Evolutionary conservation across 768 basidiomycete genomes (phyloP), one percentile per base, ranked within the genome.

Genomic region (Glaciozyma antarctica): DNA sequence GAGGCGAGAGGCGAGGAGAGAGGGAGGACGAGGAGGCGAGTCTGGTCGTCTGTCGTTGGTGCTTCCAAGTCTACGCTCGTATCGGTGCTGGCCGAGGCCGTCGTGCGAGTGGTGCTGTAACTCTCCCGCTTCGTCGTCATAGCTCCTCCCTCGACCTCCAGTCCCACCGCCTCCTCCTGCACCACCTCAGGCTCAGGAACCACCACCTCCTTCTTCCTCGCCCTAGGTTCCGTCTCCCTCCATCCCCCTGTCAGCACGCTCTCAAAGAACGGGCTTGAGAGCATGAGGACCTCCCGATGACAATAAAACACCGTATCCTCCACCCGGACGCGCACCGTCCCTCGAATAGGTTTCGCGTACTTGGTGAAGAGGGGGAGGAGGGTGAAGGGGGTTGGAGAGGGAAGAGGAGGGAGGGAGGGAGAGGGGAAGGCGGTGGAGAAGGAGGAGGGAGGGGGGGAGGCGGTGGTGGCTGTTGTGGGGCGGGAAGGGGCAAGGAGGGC

Each of bases 281-380:
- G 62, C 5, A 63, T 55, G 34, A 70, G 61, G 17, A 67, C 53
- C 17, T 70, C 69, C 3, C 58, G 48, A 41, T 70, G 69, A 16
- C n/a, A 24, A 34, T 58, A 64, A 57, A 70, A 70, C 3, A 15
- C n/a, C 1, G 45, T 22, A 17, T 48, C 32, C 32, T 67, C 62
- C 24, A 70, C 69, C 3, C 45, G 30, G 24, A 70, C 57, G 5
- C 52, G n/a, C 1, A 70, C 66, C 1, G 65, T 70, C 3, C 69
- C 69, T 7, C 49, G 45, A 3, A 58, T 30, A 2, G 51, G 41
- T n/a, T 28, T 24, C 2, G 65, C 48, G 24, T 53, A 59, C 34
- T 47, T 58, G 44, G 49, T 44, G 57, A 66, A 66, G 17, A 45
- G 34, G 6, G 60, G 45, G 12, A 56, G 59, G 38, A 65, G 15